These are phyloP conservation scores for Mucor ambiguus DNA, from an alignment of 371 early-diverging fungal genomes.

Conservation along the genomic window DNA sequence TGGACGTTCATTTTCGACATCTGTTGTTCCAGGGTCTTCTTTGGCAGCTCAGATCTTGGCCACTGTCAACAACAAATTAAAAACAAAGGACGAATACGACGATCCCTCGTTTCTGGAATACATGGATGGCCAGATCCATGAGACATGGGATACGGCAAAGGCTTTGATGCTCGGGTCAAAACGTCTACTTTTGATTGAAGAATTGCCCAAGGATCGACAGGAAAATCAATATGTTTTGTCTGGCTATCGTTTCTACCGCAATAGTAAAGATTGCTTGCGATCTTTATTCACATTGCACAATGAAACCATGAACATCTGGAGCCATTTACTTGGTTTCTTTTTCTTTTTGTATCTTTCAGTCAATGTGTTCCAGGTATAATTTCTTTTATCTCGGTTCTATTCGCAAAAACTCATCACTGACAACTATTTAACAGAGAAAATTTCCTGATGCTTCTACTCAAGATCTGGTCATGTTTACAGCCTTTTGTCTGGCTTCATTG, in stretches of 20 bases:
- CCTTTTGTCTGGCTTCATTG: constrained; percentile 56
- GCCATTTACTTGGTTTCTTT: constrained; percentile 67
- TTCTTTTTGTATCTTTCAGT: constrained; percentile 57
- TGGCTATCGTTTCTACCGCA: constrained; percentile 65
- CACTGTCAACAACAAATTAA: constrained; percentile 43
- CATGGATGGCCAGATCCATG: constrained; percentile 48
- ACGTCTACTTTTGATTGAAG: constrained; percentile 61
- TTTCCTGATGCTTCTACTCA: constrained; percentile 43
- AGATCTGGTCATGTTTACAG: constrained; percentile 50
- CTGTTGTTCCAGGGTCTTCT: constrained; percentile 27
- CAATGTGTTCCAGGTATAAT: constrained; percentile 51
- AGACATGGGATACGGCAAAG: constrained; percentile 55
- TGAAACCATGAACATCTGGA: constrained; percentile 78
- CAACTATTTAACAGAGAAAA: constrained; percentile 25
- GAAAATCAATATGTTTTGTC: constrained; percentile 70
- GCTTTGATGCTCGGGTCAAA: constrained; percentile 63
- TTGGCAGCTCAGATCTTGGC: constrained; percentile 43
- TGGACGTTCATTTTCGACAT: constrained; percentile 26
- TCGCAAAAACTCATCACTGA: neutral
- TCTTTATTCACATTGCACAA: constrained; percentile 71
- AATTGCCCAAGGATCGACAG: constrained; percentile 66
- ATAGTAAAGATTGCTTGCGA: constrained; percentile 57
- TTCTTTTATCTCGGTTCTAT: neutral
- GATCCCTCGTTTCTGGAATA: constrained; percentile 39
- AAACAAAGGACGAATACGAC: constrained; percentile 16